Conservation (phyloP, 176 grass and related monocot species). For the Zoysia pacifica region DNA sequence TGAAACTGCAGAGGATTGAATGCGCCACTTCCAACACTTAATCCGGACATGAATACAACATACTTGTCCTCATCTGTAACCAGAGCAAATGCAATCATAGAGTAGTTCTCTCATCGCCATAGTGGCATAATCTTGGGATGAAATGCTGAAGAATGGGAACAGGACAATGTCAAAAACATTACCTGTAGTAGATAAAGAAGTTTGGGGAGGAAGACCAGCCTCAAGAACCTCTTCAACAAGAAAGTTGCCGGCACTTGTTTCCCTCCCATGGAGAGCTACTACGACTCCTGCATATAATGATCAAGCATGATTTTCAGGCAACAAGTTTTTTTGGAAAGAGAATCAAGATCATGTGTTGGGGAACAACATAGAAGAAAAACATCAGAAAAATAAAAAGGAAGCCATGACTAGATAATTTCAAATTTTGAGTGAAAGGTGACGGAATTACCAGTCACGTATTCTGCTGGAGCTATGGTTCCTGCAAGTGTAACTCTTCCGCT, state of each 20-base stretch:
- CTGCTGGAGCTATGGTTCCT: constrained; percentile 62
- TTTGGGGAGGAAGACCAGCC: constrained; percentile 85
- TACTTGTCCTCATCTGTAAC: constrained; percentile 89
- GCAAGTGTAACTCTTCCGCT: constrained; percentile 93
- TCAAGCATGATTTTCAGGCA: not conserved
- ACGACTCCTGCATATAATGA: constrained; percentile 61
- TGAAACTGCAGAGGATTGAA: constrained; percentile 99
- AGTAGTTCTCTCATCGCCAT: not conserved
- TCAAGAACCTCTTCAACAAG: constrained; percentile 90
- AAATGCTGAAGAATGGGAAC: not conserved
- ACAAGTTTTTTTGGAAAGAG: not conserved
- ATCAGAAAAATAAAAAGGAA: constrained; percentile 7
- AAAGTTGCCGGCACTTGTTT: constrained; percentile 92
- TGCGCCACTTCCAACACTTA: constrained; percentile 62
- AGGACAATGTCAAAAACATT: constrained; percentile 39
- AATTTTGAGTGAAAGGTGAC: not conserved
- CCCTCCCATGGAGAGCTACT: constrained; percentile 82
- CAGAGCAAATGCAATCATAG: constrained; percentile 26
- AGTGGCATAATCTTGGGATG: not conserved
- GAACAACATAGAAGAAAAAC: not conserved
- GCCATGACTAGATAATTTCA: not conserved
- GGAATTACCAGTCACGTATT: constrained; percentile 78
- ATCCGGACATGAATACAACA: constrained; percentile 83
- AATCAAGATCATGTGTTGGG: not conserved
- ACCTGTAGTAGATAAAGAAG: constrained; percentile 55